Conservation (phyloP, 768 basidiomycete genomes). For the Lentinus tigrinus region DNA sequence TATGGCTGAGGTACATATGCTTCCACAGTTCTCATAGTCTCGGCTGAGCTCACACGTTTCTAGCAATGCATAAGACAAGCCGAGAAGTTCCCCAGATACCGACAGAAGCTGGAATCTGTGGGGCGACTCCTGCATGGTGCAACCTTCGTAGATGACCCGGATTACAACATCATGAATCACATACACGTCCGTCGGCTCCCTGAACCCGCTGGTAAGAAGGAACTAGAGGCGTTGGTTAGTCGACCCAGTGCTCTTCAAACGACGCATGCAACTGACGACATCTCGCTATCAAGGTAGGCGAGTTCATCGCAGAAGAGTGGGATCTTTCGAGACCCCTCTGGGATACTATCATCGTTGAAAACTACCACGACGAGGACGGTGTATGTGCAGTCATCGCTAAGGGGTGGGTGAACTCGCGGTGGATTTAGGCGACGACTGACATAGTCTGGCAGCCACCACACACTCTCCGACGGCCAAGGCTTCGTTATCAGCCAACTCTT, state of each 20-base stretch:
- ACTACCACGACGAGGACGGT: conserved; percentile 23
- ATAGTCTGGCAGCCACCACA: conserved; percentile 18
- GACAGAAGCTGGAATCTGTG: conserved; percentile 16
- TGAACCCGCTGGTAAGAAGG: conserved; percentile 21
- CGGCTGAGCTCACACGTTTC: neutral
- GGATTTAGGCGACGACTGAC: neutral
- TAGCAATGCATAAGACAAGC: conserved; percentile 8
- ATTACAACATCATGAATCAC: conserved; percentile 19
- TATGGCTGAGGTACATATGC: neutral
- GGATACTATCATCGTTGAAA: conserved; percentile 22
- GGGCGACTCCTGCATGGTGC: conserved; percentile 23
- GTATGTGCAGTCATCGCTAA: conserved; percentile 19
- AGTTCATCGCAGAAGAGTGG: conserved; percentile 23
- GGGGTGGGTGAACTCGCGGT: conserved; percentile 9
- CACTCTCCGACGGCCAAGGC: conserved; percentile 24
- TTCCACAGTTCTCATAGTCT: too few relatives aligned
- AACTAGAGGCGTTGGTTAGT: conserved; percentile 22
- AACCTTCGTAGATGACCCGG: conserved; percentile 22
- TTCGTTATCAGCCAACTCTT: conserved; percentile 26
- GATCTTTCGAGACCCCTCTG: conserved; percentile 19
- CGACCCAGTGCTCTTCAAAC: too few relatives aligned
- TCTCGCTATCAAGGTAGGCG: too few relatives aligned
- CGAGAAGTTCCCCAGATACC: conserved; percentile 21
- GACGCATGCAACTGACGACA: too few relatives aligned
- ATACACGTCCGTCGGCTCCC: conserved; percentile 17